A percentile compares a stretch with the other conserved stretches of the same genome.
phyloP scores from a whole-genome alignment of 805 yeast genomes.

The Priceomyces castillae region DNA sequence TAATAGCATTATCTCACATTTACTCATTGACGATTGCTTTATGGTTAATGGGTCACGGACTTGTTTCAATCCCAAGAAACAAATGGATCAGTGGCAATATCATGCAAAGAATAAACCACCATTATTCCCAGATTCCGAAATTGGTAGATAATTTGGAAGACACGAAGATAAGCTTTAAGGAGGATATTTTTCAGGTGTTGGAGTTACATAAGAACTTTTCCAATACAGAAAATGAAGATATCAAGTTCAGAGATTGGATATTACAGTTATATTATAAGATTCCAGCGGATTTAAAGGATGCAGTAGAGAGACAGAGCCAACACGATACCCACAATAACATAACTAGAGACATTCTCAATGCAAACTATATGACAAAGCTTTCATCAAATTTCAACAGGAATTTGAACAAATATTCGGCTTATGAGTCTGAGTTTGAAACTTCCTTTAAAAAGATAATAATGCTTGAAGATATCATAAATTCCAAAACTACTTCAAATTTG shows the following conservation, averaged over 20 bases:
- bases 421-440: conserved; percentile 54
- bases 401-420: conserved; percentile 50
- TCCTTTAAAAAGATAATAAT: conserved; percentile 47
- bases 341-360: conserved; percentile 34
- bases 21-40: conserved; percentile 71
- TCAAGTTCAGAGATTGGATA: conserved; percentile 63
- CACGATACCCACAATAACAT: conserved; percentile 18
- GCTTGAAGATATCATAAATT: conserved; percentile 57
- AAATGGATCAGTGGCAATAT: conserved; percentile 38
- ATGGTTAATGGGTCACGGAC: conserved; percentile 85
- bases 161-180: conserved; percentile 57
- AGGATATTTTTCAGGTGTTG: conserved; percentile 57
- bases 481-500: conserved; percentile 25
- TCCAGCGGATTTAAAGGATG: conserved; percentile 36
- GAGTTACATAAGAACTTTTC: conserved; percentile 49
- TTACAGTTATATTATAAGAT: conserved; percentile 48
- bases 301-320: conserved; percentile 29
- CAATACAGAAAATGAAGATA: conserved; percentile 22
- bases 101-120: conserved; percentile 26
- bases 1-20: conserved; percentile 74
- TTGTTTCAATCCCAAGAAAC: conserved; percentile 61
- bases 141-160: conserved; percentile 63
- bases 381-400: conserved; percentile 52
- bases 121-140: conserved; percentile 55
- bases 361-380: conserved; percentile 47